A percentile compares a stretch with the other conserved stretches of the same genome.
Conservation (phyloP, 345 rosid genomes). For the Garcia nutans region DNA sequence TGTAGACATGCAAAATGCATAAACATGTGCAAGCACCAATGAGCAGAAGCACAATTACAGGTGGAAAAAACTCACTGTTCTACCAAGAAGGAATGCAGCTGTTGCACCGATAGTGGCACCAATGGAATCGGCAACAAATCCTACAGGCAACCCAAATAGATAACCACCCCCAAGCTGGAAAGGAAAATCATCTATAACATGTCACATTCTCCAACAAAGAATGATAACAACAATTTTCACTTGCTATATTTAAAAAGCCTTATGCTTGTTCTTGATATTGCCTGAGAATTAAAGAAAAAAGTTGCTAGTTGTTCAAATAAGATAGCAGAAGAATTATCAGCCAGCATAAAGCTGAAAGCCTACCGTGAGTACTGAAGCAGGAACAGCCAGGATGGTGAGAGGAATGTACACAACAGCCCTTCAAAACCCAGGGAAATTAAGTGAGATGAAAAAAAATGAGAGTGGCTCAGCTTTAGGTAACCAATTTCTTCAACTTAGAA, state of each 20-base stretch:
- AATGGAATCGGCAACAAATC: conserved; percentile 89
- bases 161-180: conserved; percentile 98
- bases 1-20: background rate
- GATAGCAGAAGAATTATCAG: no score
- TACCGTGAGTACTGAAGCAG: conserved; percentile 97
- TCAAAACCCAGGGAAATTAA: conserved; percentile 26
- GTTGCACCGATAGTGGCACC: conserved; percentile 94
- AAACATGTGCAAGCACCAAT: background rate
- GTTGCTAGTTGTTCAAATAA: no score
- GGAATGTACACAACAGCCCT: conserved; percentile 96
- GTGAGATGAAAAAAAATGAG: background rate
- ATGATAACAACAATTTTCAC: no score
- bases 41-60: background rate
- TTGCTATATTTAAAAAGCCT: background rate
- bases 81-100: conserved; percentile 91
- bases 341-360: conserved; percentile 23
- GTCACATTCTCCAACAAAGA: no score
- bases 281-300: background rate
- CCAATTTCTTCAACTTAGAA: no score
- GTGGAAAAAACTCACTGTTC: conserved; percentile 50
- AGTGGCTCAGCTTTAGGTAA: background rate
- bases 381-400: conserved; percentile 94
- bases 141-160: conserved; percentile 93
- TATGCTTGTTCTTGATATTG: background rate
- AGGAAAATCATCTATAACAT: conserved; percentile 16